Evolutionary conservation across 495 filamentous ascomycete genomes (phyloP), one percentile per base, ranked within the genome.

Genomic region (Elasticomyces elasticus): DNA sequence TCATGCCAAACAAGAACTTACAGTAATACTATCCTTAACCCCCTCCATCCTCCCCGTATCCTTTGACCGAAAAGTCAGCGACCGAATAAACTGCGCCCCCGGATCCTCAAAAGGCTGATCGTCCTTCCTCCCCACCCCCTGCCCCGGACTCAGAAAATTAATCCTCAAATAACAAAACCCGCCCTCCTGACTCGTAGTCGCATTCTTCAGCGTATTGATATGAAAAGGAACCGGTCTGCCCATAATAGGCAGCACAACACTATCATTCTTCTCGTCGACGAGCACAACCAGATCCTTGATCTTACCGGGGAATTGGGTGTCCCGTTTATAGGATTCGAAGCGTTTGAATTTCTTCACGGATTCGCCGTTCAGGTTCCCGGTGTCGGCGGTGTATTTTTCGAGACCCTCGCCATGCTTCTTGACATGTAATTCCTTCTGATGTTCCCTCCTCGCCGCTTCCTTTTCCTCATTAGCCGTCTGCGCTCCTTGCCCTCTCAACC

Each of bases 71-170:
- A 97, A 89, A 0, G 94, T 97, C 65, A 99, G 74, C 66, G 89
- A 95, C 53, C 94, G 79, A 28, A 99, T 82, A 60, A 99, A 99
- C 64, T 97, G 91, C 3, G 94, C 94, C 5, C 85, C 84, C 3
- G 91, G 79, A 63, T 99, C 94, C 71, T 99, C 94, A 59, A 99
- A 99, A 0, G 94, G 94, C 66, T 96, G 89, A 59, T 99, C 94
- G 69, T 99, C 94, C 67, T 97, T 99, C 62, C 92, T 74, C 26
- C 92, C 94, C 49, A 99, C 94, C 72, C 94, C 94, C 68, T 99
- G 94, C 35, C 94, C 94, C 15, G 94, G 94, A 15, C 89, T 95
- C 10, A 97, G 75, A 65, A 99, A 94, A 69, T 99, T 99, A 74
- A 99, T 92, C 46, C 94, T 82, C 13, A 99, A 76, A 69, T 87